Evolutionary conservation across 306 rosid species (phyloP).

Genomic region (Fagus crenata): DNA sequence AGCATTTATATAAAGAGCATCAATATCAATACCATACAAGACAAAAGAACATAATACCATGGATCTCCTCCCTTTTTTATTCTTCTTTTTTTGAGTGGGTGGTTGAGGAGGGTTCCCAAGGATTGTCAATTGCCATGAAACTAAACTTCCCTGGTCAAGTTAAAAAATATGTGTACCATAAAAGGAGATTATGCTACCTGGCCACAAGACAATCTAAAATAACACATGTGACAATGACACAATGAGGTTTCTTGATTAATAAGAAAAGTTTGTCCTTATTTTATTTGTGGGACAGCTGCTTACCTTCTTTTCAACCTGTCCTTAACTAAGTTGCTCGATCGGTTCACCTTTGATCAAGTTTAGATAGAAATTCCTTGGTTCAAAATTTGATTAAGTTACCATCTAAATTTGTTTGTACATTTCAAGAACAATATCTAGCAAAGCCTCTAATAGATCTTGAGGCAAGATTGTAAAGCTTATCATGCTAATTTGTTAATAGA

Average conservation of each 20-base stretch:
- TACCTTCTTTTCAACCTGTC: conserved; percentile 23
- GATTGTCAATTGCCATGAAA: not conserved
- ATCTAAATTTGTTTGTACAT: not conserved
- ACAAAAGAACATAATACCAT: not conserved
- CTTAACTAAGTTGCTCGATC: conserved; percentile 24
- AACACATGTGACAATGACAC: conserved; percentile 37
- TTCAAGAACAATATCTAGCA: not conserved
- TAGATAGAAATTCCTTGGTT: not conserved
- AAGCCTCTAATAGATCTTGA: not conserved
- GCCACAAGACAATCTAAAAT: conserved; percentile 44
- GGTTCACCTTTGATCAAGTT: conserved; percentile 27
- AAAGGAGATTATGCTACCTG: conserved; percentile 48
- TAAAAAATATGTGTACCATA: conserved; percentile 30
- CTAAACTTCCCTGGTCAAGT: conserved; percentile 30
- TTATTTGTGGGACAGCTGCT: conserved; percentile 19
- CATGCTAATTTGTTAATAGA: not conserved
- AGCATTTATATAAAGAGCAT: not conserved
- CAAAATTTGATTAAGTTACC: not conserved
- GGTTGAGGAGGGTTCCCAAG: not conserved
- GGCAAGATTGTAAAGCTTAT: too few species aligned
- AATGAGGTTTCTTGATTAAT: conserved; percentile 33
- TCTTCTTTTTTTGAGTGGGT: too few species aligned
- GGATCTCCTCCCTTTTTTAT: not conserved
- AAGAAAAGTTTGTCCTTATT: conserved; percentile 15
- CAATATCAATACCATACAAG: not conserved